A percentile compares a stretch with the other conserved stretches of the same genome.
Evolutionary conservation across 345 rosid genomes (phyloP).

Genomic region (Linum lewisii): DNA sequence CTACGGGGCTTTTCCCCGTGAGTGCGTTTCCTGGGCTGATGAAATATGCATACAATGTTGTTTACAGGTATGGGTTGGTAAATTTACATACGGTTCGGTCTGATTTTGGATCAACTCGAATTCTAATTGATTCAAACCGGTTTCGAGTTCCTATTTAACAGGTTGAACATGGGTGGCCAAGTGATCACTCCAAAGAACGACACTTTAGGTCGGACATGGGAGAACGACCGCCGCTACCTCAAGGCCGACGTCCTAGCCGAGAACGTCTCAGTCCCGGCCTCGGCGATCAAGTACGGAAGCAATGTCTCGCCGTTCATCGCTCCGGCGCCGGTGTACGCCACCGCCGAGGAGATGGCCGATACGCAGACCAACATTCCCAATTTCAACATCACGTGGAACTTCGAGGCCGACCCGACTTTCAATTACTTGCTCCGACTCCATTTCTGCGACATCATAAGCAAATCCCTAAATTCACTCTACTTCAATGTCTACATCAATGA

Average conservation of each 20-base stretch:
- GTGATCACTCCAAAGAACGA: constrained; percentile 48
- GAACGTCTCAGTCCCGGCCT: constrained; percentile 23
- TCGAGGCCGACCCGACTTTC: constrained; percentile 42
- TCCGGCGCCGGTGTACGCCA: constrained; percentile 53
- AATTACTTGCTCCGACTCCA: constrained; percentile 56
- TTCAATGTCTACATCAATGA: constrained; percentile 62
- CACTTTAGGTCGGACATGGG: constrained; percentile 50
- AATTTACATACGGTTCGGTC: too few species aligned
- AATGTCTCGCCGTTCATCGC: constrained; percentile 53
- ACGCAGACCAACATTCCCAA: constrained; percentile 29
- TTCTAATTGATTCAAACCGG: too few species aligned
- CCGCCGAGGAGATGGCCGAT: constrained; percentile 55
- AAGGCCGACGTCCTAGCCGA: constrained; percentile 34
- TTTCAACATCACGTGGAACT: constrained; percentile 64
- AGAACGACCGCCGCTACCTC: constrained; percentile 39
- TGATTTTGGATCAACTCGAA: too few species aligned
- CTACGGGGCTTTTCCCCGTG: constrained; percentile 46
- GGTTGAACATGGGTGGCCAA: constrained; percentile 75
- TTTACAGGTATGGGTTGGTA: constrained; percentile 17
- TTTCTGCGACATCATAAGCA: constrained; percentile 74
- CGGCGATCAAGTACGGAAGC: constrained; percentile 36
- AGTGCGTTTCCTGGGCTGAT: constrained; percentile 31
- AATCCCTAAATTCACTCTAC: constrained; percentile 54
- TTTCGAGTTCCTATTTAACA: too few species aligned
- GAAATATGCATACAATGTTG: constrained; percentile 36